Evolutionary conservation across 75 land plant genomes (phyloP).

Genomic region (Selaginella moellendorffii): DNA sequence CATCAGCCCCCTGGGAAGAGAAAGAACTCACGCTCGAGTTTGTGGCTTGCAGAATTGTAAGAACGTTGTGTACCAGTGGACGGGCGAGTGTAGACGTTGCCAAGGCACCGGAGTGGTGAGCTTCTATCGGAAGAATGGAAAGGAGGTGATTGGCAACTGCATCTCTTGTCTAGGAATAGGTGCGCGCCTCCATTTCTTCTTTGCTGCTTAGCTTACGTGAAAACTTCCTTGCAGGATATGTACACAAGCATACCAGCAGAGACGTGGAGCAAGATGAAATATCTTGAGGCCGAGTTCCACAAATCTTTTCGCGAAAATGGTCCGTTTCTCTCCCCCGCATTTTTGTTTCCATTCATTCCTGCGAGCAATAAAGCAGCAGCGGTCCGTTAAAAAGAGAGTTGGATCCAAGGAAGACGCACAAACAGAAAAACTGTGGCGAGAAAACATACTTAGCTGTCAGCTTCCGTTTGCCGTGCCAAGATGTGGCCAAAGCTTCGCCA

Average conservation of each 20-base stretch:
- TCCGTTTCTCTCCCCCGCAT: no score
- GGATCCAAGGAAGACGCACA: background rate
- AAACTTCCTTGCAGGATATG: background rate
- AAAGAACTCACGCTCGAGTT: background rate
- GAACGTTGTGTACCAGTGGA: slow-evolving; percentile 87
- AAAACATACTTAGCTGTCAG: background rate
- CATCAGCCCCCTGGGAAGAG: background rate
- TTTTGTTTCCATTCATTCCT: no score
- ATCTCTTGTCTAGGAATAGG: slow-evolving; percentile 85
- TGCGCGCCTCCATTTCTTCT: slow-evolving; percentile 4
- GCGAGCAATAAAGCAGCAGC: no score
- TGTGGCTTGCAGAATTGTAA: slow-evolving; percentile 53
- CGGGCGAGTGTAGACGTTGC: slow-evolving; percentile 75
- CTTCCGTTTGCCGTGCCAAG: no score
- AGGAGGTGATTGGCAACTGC: slow-evolving; percentile 77
- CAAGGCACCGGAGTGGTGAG: slow-evolving; percentile 81
- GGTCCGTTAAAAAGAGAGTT: background rate
- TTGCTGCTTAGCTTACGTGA: background rate
- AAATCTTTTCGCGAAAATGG: background rate
- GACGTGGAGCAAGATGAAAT: background rate
- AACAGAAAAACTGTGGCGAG: background rate
- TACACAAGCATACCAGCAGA: background rate
- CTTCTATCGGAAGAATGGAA: slow-evolving; percentile 61
- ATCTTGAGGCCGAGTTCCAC: background rate
- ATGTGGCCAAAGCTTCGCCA: no score